Evolutionary conservation across 768 basidiomycete genomes (phyloP).

Genomic region (Leccinum obscurum): DNA sequence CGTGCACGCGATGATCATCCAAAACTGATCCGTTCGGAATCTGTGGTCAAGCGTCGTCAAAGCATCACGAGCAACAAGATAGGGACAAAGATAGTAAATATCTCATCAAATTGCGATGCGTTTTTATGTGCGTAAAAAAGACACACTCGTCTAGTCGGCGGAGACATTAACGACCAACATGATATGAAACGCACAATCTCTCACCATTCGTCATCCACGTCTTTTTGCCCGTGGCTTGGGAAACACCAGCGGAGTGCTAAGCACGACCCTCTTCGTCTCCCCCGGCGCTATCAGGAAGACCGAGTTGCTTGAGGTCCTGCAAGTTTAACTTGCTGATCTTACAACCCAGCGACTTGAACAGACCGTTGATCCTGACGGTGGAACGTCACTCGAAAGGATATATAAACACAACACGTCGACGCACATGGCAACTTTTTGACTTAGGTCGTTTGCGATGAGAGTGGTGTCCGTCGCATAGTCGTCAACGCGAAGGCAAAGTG

Average conservation of each 20-base stretch:
- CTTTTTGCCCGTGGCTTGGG: slow-evolving; percentile 57
- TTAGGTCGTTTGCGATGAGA: slow-evolving; percentile 71
- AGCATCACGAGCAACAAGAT: neutral
- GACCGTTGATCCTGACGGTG: slow-evolving; percentile 50
- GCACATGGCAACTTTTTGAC: slow-evolving; percentile 62
- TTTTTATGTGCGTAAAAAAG: neutral
- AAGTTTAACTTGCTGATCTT: slow-evolving; percentile 57
- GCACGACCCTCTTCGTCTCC: slow-evolving; percentile 67
- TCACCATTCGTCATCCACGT: slow-evolving; percentile 19
- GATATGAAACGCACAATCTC: neutral
- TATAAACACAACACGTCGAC: slow-evolving; percentile 27
- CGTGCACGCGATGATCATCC: neutral
- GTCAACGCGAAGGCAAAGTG: slow-evolving; percentile 78
- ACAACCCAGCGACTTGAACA: slow-evolving; percentile 84
- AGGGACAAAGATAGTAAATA: neutral
- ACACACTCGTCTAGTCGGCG: neutral
- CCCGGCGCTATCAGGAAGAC: slow-evolving; percentile 61
- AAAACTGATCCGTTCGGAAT: neutral
- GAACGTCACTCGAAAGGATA: slow-evolving; percentile 3
- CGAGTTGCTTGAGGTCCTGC: slow-evolving; percentile 67
- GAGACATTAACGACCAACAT: neutral
- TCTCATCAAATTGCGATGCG: neutral
- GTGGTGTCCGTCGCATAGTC: slow-evolving; percentile 71
- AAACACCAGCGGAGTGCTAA: slow-evolving; percentile 78
- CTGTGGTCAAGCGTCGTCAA: neutral